Conservation (phyloP, 345 rosid species). For the Brassica cretica region DNA sequence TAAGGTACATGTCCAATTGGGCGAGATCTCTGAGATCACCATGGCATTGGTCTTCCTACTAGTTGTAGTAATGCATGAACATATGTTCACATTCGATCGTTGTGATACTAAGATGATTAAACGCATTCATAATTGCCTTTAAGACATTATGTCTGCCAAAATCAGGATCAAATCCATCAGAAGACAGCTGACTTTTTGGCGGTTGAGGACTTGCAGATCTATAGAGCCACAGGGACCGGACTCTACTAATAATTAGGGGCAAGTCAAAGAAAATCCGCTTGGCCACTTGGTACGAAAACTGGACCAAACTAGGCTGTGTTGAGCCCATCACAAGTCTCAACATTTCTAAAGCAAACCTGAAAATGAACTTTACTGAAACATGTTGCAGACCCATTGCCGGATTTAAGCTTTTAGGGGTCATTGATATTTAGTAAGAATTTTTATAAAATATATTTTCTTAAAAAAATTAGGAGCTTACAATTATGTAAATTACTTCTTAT, state of each 20-base stretch:
- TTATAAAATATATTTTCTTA: too few species aligned
- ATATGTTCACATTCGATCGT: background rate
- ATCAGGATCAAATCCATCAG: background rate
- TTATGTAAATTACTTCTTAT: background rate
- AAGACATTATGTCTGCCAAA: background rate
- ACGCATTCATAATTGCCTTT: background rate
- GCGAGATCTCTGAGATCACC: background rate
- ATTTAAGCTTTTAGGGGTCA: background rate
- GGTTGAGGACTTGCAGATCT: background rate
- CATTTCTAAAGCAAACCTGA: background rate
- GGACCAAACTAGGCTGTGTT: conserved; percentile 13
- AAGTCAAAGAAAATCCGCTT: background rate
- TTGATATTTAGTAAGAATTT: background rate
- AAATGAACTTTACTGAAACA: background rate
- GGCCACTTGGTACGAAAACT: conserved; percentile 5
- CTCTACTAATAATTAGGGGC: background rate
- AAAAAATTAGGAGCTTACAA: background rate
- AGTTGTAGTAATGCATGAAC: background rate
- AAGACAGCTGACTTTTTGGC: background rate
- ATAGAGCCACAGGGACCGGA: background rate
- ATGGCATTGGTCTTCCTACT: background rate
- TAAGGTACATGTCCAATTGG: background rate
- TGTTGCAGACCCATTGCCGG: background rate
- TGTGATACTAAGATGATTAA: background rate
- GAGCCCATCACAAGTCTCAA: background rate